Percentiles rank a stretch among this genome's conserved stretches.
Conservation (phyloP, 2,329 filamentous ascomycete species). For the Dryadomyces quercivorus region DNA sequence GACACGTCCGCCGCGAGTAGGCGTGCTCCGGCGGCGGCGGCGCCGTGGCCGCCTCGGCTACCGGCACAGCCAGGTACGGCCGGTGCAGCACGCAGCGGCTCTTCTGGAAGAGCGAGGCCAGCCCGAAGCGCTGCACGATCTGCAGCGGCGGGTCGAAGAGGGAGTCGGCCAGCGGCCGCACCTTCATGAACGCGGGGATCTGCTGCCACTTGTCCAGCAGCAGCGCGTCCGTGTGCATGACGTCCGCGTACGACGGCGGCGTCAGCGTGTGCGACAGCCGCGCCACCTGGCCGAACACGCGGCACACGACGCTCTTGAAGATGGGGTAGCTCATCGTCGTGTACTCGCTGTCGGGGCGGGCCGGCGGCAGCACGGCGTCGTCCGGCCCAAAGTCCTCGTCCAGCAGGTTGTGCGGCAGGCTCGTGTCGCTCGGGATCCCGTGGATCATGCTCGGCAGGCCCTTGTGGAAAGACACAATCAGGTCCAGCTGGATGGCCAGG, state of each 20-base stretch:
- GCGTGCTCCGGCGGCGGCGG: slow-evolving; percentile 29
- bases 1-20: slow-evolving; percentile 38
- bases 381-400: slow-evolving; percentile 54
- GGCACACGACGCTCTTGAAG: slow-evolving; percentile 34
- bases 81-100: slow-evolving; percentile 43
- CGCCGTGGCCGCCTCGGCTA: slow-evolving; percentile 1
- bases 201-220: slow-evolving; percentile 31
- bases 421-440: slow-evolving; percentile 50
- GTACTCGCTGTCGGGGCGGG: slow-evolving; percentile 44
- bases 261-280: slow-evolving; percentile 35
- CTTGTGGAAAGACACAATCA: slow-evolving; percentile 54
- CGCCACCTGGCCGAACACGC: slow-evolving; percentile 37
- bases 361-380: slow-evolving; percentile 38
- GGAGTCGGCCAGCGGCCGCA: slow-evolving; percentile 34
- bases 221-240: slow-evolving; percentile 32
- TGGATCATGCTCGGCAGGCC: slow-evolving; percentile 56
- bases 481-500: slow-evolving; percentile 44
- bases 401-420: slow-evolving; percentile 46
- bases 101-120: slow-evolving; percentile 41
- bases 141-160: slow-evolving; percentile 33
- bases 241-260: slow-evolving; percentile 34
- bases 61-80: slow-evolving; percentile 33
- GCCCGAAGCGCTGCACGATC: slow-evolving; percentile 40
- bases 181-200: slow-evolving; percentile 35
- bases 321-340: slow-evolving; percentile 46